Conservation (phyloP, 2,329 filamentous ascomycete genomes). For the Neonectria hederae region DNA sequence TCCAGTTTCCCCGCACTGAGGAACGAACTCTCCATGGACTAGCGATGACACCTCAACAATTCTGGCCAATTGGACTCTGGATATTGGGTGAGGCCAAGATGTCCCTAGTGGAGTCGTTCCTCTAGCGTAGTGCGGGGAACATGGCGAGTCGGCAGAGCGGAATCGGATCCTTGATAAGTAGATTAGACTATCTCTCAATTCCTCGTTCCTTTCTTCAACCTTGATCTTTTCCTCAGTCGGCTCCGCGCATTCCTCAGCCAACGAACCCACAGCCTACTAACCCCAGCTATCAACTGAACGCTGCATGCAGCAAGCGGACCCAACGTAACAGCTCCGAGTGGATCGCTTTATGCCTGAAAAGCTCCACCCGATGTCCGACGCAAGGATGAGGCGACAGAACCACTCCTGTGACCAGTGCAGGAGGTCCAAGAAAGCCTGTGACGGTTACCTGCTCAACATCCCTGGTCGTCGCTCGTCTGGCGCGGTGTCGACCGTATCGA, state of each 20-base stretch:
- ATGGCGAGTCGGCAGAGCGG: slow-evolving; percentile 21
- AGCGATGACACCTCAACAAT: slow-evolving; percentile 2
- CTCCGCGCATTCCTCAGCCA: slow-evolving; percentile 7
- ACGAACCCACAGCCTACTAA: too few relatives aligned
- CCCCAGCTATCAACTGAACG: background rate
- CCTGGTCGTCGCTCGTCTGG: slow-evolving; percentile 11
- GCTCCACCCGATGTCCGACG: slow-evolving; percentile 20
- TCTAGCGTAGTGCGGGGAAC: slow-evolving; percentile 28
- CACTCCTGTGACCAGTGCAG: slow-evolving; percentile 40
- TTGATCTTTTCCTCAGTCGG: slow-evolving; percentile 10
- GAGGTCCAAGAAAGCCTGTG: slow-evolving; percentile 40
- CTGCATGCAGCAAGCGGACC: background rate
- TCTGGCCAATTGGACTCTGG: slow-evolving; percentile 14
- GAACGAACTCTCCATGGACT: background rate
- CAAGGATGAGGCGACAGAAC: slow-evolving; percentile 33
- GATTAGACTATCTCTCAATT: slow-evolving; percentile 14
- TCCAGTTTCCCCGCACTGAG: slow-evolving; percentile 15
- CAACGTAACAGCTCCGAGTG: background rate
- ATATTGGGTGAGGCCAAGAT: slow-evolving; percentile 11
- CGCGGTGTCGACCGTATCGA: slow-evolving; percentile 1
- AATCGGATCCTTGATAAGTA: slow-evolving; percentile 20
- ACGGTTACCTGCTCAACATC: slow-evolving; percentile 35
- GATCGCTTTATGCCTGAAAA: background rate
- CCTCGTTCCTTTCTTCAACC: slow-evolving; percentile 1
- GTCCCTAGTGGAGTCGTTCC: slow-evolving; percentile 18